These are phyloP conservation scores for Tephrocybe sp. DNA, from an alignment of 768 basidiomycete species.

Conservation along the genomic window DNA sequence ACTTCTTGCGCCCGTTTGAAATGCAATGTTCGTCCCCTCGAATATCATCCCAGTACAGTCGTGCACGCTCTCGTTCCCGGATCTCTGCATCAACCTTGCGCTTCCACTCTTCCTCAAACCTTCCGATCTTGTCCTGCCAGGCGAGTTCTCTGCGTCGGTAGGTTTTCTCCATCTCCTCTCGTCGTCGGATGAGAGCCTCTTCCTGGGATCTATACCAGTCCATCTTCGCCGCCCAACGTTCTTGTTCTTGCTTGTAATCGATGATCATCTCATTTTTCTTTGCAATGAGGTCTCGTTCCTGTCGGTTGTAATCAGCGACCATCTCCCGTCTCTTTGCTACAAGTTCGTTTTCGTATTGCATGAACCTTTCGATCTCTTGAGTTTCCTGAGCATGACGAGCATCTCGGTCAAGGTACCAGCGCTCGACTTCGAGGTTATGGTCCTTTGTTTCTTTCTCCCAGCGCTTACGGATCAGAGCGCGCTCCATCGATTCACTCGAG, in stretches of 20 bases:
- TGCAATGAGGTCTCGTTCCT: neutral
- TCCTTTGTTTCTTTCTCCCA: neutral
- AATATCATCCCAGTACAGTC: slow-evolving; percentile 18
- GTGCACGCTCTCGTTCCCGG: slow-evolving; percentile 10
- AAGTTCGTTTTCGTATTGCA: neutral
- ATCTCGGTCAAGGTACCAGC: neutral
- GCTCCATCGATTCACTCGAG: neutral
- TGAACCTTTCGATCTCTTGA: neutral
- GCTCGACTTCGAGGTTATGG: neutral
- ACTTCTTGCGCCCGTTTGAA: slow-evolving; percentile 8
- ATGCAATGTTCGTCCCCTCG: slow-evolving; percentile 11
- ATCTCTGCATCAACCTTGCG: slow-evolving; percentile 8
- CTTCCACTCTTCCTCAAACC: slow-evolving; percentile 7
- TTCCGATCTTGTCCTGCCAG: neutral
- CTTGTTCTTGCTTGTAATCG: neutral
- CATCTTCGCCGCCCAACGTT: neutral
- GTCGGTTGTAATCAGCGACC: neutral
- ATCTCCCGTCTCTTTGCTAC: neutral
- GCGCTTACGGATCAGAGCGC: neutral
- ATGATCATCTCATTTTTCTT: neutral
- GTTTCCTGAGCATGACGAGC: too few species aligned
- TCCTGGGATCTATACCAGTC: neutral
- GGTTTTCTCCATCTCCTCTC: neutral
- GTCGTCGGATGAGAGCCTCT: neutral
- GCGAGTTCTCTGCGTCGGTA: neutral